phyloP scores from a whole-genome alignment of 441 rosid genomes.

The Pelargonium australe region DNA sequence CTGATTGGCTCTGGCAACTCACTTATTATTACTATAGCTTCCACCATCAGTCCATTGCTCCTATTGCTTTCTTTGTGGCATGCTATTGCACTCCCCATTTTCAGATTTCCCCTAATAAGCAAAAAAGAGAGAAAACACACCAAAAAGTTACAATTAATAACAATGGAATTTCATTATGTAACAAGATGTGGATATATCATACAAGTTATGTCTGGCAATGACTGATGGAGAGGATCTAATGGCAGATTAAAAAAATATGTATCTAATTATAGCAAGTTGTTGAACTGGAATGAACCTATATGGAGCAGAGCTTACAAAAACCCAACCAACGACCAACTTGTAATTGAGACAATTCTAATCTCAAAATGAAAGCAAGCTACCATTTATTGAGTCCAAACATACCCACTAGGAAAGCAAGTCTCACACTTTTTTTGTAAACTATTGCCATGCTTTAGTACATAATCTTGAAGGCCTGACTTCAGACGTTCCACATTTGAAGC shows the following conservation, averaged over 20 bases:
- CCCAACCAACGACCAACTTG: conserved; percentile 10
- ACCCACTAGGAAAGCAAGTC: conserved; percentile 49
- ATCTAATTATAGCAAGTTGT: background rate
- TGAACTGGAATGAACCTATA: background rate
- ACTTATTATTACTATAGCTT: conserved; percentile 58
- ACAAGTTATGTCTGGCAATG: background rate
- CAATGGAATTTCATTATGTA: background rate
- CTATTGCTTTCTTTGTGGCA: conserved; percentile 38
- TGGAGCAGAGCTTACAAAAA: background rate
- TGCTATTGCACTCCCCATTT: conserved; percentile 58
- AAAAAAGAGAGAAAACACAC: background rate
- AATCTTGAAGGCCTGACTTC: conserved; percentile 71
- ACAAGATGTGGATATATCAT: background rate
- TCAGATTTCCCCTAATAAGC: conserved; percentile 51
- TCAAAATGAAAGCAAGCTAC: conserved; percentile 14
- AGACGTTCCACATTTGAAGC: conserved; percentile 55
- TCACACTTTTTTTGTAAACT: conserved; percentile 36
- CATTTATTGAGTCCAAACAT: conserved; percentile 20
- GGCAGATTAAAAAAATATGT: background rate
- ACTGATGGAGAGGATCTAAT: background rate
- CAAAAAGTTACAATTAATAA: background rate
- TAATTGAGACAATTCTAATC: conserved; percentile 9
- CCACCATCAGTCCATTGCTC: conserved; percentile 45
- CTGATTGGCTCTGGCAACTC: conserved; percentile 38
- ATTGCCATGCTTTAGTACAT: conserved; percentile 54